Evolutionary conservation across 164 flowering plant species (phyloP).

Genomic region (Magnolia kwangsiensis): DNA sequence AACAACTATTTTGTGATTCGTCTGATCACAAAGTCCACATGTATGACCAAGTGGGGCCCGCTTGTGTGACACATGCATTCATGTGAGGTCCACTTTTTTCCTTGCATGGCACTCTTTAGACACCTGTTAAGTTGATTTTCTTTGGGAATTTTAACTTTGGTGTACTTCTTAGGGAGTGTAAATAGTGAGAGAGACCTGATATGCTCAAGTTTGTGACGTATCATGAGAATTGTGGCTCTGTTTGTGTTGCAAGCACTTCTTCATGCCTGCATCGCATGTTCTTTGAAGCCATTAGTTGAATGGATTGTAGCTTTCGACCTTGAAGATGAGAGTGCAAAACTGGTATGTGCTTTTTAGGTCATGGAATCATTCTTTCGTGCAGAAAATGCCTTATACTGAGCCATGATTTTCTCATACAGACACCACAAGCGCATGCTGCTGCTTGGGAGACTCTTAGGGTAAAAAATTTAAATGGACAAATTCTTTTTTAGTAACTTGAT

Average conservation of each 20-base stretch:
- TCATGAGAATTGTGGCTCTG: not conserved
- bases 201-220: not conserved
- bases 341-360: conserved; percentile 35
- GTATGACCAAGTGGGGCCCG: too few relatives aligned
- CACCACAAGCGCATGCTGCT: conserved; percentile 83
- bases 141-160: too few relatives aligned
- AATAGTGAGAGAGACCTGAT: too few relatives aligned
- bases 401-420: conserved; percentile 34
- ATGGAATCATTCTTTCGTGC: not conserved
- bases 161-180: too few relatives aligned
- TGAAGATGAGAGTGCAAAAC: conserved; percentile 73
- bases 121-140: too few relatives aligned
- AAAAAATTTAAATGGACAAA: not conserved
- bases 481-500: not conserved
- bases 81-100: too few relatives aligned
- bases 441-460: conserved; percentile 93
- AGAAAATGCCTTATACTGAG: not conserved
- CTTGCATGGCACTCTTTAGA: too few relatives aligned
- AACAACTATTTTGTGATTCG: too few relatives aligned
- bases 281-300: conserved; percentile 73
- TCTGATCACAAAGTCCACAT: too few relatives aligned
- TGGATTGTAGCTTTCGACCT: conserved; percentile 99
- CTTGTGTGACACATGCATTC: too few relatives aligned
- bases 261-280: conserved; percentile 93
- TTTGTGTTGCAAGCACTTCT: conserved; percentile 67